These are phyloP conservation scores for Fusarium lyarnte DNA, from an alignment of 2,329 filamentous ascomycete species.

Conservation along the genomic window DNA sequence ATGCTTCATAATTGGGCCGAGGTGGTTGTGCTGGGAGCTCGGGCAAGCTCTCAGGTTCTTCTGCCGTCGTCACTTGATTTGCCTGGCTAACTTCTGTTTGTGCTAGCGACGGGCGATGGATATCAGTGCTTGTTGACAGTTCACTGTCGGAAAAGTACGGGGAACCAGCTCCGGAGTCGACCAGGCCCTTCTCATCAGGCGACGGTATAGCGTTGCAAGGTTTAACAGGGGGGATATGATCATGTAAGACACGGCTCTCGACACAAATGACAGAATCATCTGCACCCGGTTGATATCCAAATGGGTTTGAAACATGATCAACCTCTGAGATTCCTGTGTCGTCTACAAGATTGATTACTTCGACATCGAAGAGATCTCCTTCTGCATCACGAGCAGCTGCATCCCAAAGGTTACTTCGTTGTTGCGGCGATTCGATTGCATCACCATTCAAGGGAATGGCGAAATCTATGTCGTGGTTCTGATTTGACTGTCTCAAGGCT, in stretches of 20 bases:
- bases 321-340: constrained; percentile 43
- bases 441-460: constrained; percentile 53
- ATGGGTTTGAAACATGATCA: constrained; percentile 48
- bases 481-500: constrained; percentile 69
- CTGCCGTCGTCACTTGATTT: background rate
- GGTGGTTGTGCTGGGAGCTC: constrained; percentile 7
- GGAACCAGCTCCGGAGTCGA: constrained; percentile 5
- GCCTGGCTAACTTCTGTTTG: background rate
- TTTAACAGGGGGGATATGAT: constrained; percentile 35
- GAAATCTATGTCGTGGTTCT: constrained; percentile 52
- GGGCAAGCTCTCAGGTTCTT: background rate
- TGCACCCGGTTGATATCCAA: constrained; percentile 48
- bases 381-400: constrained; percentile 73
- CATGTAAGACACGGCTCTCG: background rate
- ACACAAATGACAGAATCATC: background rate
- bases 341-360: constrained; percentile 68
- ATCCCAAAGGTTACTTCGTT: constrained; percentile 69
- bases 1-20: constrained; percentile 67
- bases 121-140: constrained; percentile 25
- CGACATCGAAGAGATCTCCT: constrained; percentile 70
- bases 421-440: constrained; percentile 45
- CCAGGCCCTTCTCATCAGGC: background rate
- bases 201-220: constrained; percentile 40
- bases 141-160: constrained; percentile 37
- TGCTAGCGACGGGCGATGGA: background rate